Evolutionary conservation across 2,329 filamentous ascomycete genomes (phyloP).

Genomic region (Cadophora sp.): DNA sequence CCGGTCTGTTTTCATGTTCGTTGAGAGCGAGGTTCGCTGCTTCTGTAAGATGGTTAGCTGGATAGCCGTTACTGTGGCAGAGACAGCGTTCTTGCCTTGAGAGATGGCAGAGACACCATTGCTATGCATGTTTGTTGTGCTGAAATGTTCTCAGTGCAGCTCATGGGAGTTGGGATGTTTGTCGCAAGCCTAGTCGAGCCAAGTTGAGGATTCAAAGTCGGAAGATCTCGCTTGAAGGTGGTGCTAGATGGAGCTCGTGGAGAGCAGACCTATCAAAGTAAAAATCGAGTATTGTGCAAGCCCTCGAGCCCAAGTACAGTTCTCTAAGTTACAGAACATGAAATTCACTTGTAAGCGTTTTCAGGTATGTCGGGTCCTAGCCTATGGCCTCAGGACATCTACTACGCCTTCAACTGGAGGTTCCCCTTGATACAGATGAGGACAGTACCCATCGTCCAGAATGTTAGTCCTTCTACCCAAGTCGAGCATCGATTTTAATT

Average conservation of each 20-base stretch:
- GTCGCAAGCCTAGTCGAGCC: not conserved
- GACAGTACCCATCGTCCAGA: not conserved
- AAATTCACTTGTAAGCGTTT: not conserved
- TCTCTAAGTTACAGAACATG: not conserved
- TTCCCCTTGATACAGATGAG: not conserved
- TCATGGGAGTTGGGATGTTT: not conserved
- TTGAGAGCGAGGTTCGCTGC: conserved; percentile 41
- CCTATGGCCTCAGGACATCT: no score
- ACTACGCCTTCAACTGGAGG: not conserved
- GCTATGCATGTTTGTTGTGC: conserved; percentile 36
- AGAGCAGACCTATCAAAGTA: not conserved
- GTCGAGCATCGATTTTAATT: not conserved
- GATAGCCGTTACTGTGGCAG: not conserved
- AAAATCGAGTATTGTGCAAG: not conserved
- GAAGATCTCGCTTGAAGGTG: conserved; percentile 31
- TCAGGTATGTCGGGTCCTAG: no score
- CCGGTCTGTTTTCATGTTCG: conserved; percentile 36
- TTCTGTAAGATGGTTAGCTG: conserved; percentile 36
- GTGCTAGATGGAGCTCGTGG: conserved; percentile 10
- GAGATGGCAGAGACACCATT: conserved; percentile 38
- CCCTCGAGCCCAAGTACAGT: not conserved
- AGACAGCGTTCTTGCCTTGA: conserved; percentile 32
- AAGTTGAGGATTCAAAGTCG: conserved; percentile 8
- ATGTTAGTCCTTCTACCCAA: not conserved
- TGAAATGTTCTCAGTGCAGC: not conserved